phyloP scores from a whole-genome alignment of 352 stramenopile genomes.

The Globisporangium polare region DNA sequence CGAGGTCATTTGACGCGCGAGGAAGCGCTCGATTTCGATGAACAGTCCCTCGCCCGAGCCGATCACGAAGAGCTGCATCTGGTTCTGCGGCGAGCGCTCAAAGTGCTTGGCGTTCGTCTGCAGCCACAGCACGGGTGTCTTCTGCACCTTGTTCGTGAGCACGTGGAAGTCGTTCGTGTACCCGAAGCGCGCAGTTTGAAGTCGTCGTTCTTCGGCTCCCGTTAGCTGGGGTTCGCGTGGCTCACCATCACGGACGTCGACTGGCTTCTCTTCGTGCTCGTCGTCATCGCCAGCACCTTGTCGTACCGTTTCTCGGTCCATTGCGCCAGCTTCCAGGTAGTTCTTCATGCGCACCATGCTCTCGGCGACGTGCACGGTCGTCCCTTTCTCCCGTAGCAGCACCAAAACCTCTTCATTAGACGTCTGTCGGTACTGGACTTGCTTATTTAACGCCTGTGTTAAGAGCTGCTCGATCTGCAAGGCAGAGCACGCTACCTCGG shows the following conservation, averaged over 20 bases:
- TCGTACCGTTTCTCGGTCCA: neutral
- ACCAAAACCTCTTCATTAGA: conserved; percentile 33
- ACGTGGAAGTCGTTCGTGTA: conserved; percentile 49
- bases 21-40: conserved; percentile 56
- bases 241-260: neutral
- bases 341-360: conserved; percentile 53
- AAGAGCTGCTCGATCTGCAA: conserved; percentile 38
- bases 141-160: conserved; percentile 43
- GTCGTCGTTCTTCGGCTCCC: neutral
- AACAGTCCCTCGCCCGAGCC: conserved; percentile 69
- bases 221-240: neutral
- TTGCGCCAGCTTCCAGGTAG: conserved; percentile 30
- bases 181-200: conserved; percentile 23
- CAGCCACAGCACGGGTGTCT: conserved; percentile 47
- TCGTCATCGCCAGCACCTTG: neutral
- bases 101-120: conserved; percentile 34
- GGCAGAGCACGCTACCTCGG: conserved; percentile 36
- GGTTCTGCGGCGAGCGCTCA: conserved; percentile 44
- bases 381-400: conserved; percentile 49
- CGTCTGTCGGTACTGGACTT: conserved; percentile 54
- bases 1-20: conserved; percentile 59
- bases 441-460: conserved; percentile 27
- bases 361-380: conserved; percentile 39
- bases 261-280: neutral
- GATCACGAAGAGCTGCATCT: conserved; percentile 80